Conservation (phyloP, 306 rosid species). For the Lathyrus sativus region DNA sequence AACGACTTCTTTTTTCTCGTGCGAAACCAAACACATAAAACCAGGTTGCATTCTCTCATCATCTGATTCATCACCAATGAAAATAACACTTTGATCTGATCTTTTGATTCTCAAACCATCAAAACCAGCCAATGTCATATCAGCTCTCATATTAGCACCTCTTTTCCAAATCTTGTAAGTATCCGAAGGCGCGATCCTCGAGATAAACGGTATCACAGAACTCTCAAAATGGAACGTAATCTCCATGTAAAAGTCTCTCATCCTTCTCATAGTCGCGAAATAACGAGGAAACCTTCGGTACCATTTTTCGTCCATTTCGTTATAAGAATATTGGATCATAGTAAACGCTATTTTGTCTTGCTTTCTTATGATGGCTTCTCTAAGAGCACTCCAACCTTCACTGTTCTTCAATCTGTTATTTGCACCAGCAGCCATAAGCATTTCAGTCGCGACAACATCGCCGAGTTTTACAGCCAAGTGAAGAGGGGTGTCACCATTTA, state of each 20-base stretch:
- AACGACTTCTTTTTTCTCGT: conserved; percentile 70
- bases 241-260: conserved; percentile 95
- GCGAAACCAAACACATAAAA: conserved; percentile 64
- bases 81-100: conserved; percentile 77
- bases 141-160: conserved; percentile 94
- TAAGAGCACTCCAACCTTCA: conserved; percentile 88
- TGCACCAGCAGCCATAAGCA: conserved; percentile 82
- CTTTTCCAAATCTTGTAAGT: conserved; percentile 92
- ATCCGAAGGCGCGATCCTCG: conserved; percentile 95
- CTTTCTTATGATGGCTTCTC: conserved; percentile 68
- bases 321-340: conserved; percentile 61
- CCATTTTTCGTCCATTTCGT: conserved; percentile 68
- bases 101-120: conserved; percentile 92
- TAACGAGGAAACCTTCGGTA: conserved; percentile 81
- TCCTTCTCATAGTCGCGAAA: conserved; percentile 67
- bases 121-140: conserved; percentile 93
- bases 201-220: conserved; percentile 91
- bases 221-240: conserved; percentile 94
- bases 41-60: conserved; percentile 62
- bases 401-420: conserved; percentile 75
- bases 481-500: conserved; percentile 80
- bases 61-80: conserved; percentile 81
- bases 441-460: conserved; percentile 57
- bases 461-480: conserved; percentile 81
- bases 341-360: conserved; percentile 67